These are phyloP conservation scores for Neurospora africana DNA, from an alignment of 495 filamentous ascomycete species.

Conservation along the genomic window DNA sequence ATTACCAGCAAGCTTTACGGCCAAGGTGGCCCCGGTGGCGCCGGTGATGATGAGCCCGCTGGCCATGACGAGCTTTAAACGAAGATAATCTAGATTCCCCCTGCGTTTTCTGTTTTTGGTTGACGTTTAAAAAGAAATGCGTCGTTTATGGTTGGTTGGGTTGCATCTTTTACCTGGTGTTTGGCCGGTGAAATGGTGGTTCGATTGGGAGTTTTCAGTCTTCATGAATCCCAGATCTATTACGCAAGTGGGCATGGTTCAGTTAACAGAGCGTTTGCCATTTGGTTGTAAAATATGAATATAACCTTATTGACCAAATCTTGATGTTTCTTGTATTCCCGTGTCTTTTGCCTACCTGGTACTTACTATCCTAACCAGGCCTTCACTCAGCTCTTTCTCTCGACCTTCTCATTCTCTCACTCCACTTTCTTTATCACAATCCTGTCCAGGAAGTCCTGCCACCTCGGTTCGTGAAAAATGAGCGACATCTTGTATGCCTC, in stretches of 20 bases:
- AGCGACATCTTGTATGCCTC: too few relatives aligned
- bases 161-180: not conserved
- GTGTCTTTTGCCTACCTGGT: not conserved
- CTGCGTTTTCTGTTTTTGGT: slow-evolving; percentile 10
- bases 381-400: too few relatives aligned
- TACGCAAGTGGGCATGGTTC: not conserved
- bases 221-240: not conserved
- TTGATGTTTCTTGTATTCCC: too few relatives aligned
- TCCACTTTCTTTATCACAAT: too few relatives aligned
- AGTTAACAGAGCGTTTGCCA: not conserved
- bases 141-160: not conserved
- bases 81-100: slow-evolving; percentile 26
- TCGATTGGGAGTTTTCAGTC: not conserved
- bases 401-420: too few relatives aligned
- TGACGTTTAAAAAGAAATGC: slow-evolving; percentile 16
- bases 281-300: not conserved
- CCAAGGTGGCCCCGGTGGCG: slow-evolving; percentile 48
- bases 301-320: not conserved
- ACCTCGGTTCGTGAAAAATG: too few relatives aligned
- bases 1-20: slow-evolving; percentile 97
- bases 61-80: slow-evolving; percentile 86
- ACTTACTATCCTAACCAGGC: not conserved
- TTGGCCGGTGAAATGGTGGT: not conserved
- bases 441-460: too few relatives aligned
- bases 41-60: slow-evolving; percentile 56